phyloP scores from a whole-genome alignment of 75 land plant species.

The Azolla pinnata region DNA sequence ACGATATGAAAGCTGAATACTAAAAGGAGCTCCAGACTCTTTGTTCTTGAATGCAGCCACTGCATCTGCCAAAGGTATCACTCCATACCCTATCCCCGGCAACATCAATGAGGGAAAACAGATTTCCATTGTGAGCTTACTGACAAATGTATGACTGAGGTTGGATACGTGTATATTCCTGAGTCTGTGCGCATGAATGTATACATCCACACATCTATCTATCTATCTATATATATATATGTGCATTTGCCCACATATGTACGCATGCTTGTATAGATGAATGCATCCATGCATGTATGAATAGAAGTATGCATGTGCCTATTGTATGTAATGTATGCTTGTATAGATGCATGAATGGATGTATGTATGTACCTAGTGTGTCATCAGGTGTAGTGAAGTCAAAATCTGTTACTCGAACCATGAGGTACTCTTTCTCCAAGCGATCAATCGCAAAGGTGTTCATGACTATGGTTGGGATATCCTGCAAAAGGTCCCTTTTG shows the following conservation, averaged over 20 bases:
- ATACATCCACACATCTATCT: no score
- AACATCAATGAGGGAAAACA: no score
- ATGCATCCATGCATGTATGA: not conserved
- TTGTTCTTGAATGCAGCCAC: constrained; percentile 29
- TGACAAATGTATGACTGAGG: no score
- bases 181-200: no score
- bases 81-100: constrained; percentile 42
- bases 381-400: constrained; percentile 25
- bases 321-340: not conserved
- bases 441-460: constrained; percentile 29
- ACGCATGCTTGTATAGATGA: not conserved
- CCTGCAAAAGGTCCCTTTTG: constrained; percentile 17
- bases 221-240: no score
- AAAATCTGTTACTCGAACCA: constrained; percentile 35
- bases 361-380: constrained; percentile 16
- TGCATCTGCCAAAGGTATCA: constrained; percentile 29
- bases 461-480: constrained; percentile 35
- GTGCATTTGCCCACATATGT: not conserved
- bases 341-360: not conserved
- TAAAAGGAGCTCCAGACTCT: constrained; percentile 17
- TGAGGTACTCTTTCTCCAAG: constrained; percentile 36
- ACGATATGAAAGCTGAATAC: constrained; percentile 23
- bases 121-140: no score
- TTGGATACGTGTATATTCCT: no score
- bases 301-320: not conserved